Base-by-base conservation (phyloP, 2,329 filamentous ascomycete species). In the Epichloe elymi region DNA sequence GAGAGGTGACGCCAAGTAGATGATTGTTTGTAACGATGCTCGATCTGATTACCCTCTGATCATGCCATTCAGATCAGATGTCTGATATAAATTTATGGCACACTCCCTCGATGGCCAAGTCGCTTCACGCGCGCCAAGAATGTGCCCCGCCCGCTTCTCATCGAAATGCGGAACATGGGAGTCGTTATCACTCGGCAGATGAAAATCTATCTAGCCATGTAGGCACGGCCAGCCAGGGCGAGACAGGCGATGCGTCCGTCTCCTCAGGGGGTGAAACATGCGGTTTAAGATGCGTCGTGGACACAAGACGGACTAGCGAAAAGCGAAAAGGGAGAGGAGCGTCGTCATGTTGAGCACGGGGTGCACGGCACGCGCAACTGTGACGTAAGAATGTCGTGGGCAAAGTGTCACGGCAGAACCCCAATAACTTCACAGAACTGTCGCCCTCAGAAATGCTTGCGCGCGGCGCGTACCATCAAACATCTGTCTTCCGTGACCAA, bases 381-480 rank as follows among this genome's bases (percentile, higher is more conserved):
- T 52, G 50, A 52, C 50, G 46, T 49, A 52, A 49, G 15, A 23
- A 8, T 45, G 30, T 44, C 50, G 40, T 46, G 17, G 15, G n/a
- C 19, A 17, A 23, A 33, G 33, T 46, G n/a, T 10, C 20, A 19
- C 33, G 14, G 23, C 19, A 30, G 19, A 20, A 23, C 36, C 35
- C 35, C 15, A 26, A 46, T 19, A 37, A 37, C 44, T 26, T 26
- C 26, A 26, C 26, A 8, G 4, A 19, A 5, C 4, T 5, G n/a
- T 45, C 42, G 12, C 26, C 42, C 15, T 3, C n/a, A 6, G n/a
- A 5, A 4, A 35, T 35, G 23, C 8, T 10, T 30, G 26, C 26
- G 26, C 8, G 26, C 26, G 8, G 3, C 26, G 26, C 8, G 26
- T 30, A 30, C 26, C 3, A 30, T 11, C 26, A 4, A 30, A 30